Evolutionary conservation across 1,284 basidiomycete genomes (phyloP).

Genomic region (Boletellus deceptivus): DNA sequence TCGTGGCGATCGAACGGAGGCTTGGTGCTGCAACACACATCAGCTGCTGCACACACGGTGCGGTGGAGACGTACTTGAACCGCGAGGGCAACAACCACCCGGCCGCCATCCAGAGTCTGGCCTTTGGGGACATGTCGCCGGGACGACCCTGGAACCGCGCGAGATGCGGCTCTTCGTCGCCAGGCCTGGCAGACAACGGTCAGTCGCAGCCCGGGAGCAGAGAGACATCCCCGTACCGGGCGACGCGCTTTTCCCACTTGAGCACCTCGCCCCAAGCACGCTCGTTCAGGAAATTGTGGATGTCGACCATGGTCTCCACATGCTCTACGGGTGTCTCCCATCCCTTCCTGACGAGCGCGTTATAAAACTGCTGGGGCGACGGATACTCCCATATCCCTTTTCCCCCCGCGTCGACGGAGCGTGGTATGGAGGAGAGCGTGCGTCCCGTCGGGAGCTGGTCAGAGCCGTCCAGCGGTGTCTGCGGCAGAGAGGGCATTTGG

Average conservation of each 20-base stretch:
- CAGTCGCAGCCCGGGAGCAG: conserved; percentile 1
- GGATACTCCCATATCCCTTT: conserved; percentile 86
- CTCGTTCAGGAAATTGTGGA: conserved; percentile 98
- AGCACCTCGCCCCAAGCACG: conserved; percentile 94
- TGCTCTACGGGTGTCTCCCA: conserved; percentile 98
- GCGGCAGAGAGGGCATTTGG: conserved; percentile 84
- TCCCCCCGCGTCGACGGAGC: conserved; percentile 43
- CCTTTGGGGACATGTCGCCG: conserved; percentile 87
- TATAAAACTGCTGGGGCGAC: conserved; percentile 98
- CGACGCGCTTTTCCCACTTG: conserved; percentile 83
- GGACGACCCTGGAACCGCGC: conserved; percentile 89
- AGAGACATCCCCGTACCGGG: conserved; percentile 42
- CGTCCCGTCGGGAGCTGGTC: conserved; percentile 73
- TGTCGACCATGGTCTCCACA: conserved; percentile 95
- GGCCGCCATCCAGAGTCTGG: conserved; percentile 80
- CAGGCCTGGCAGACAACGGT: conserved; percentile 24
- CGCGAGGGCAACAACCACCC: conserved; percentile 85
- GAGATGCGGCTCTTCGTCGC: conserved; percentile 62
- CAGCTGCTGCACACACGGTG: background rate
- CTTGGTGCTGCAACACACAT: conserved; percentile 57
- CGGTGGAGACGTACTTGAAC: conserved; percentile 71
- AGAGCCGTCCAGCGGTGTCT: conserved; percentile 61
- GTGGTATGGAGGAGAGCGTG: conserved; percentile 83
- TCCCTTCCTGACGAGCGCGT: conserved; percentile 94
- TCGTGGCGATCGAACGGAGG: conserved; percentile 99